Evolutionary conservation across 768 basidiomycete genomes (phyloP), one percentile per base, ranked within the genome.

Genomic region (Tremella fuciformis): DNA sequence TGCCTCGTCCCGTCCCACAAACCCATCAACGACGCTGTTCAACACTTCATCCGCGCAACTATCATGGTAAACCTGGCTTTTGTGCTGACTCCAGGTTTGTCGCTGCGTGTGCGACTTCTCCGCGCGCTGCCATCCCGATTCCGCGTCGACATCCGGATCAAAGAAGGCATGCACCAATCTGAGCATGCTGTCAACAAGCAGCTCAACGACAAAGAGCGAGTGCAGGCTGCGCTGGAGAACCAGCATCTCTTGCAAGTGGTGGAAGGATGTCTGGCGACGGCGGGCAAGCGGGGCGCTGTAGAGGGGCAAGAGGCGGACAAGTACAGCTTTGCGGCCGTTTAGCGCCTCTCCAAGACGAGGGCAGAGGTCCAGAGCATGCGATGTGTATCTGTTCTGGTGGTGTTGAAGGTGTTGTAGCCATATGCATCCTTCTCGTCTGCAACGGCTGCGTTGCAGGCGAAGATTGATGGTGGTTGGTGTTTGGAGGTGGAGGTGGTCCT

Each of bases 111-210:
- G 26, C 82, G 94, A 25, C 82, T 99, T 6, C 79, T 96, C 55
- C 83, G 96, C 42, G 87, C 90, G 57, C 83, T 99, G 13, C 94
- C 96, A 1, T 84, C 85, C 57, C 85, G 94, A 40, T 98, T 88
- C 83, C 94, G 97, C 73, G 84, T 99, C 26, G 93, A 97, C 77
- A 91, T 99, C 59, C 82, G 83, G 37, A 84, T 99, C 49, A 90
- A 92, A 72, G 88, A 89, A 42, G 96, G 96, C 1, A 93, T 90
- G 1, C 96, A 99, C 79, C 90, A 97, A 76, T 93, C 90, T 74
- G 94, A 97, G 74, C 81, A 86, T 56, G 86, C 91, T 52, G 96
- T 99, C 11, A 99, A 98, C 78, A 97, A 97, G 76, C 96, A 99
- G 71, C 81, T 99, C 34, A 99, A 99, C 69, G 96, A 99, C 79